Evolutionary conservation across 1,139 yeast genomes (phyloP).

Genomic region (Groenewaldozyma sp.): DNA sequence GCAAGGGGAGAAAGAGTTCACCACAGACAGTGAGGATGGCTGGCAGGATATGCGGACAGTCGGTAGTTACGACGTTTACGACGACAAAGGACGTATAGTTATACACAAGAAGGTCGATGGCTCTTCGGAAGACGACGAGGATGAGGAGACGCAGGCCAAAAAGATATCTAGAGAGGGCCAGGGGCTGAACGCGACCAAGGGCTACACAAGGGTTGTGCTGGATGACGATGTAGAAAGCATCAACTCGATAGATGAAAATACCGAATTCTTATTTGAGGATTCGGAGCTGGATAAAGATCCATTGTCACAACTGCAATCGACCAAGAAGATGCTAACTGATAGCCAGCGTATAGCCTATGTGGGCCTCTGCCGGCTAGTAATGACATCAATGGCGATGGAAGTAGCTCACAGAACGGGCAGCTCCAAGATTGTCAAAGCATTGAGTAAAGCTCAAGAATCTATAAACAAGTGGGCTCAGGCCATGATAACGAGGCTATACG

Average conservation of each 20-base stretch:
- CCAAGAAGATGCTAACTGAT: slow-evolving; percentile 73
- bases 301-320: slow-evolving; percentile 61
- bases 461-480: slow-evolving; percentile 81
- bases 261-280: slow-evolving; percentile 67
- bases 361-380: slow-evolving; percentile 66
- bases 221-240: slow-evolving; percentile 79
- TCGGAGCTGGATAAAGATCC: slow-evolving; percentile 41
- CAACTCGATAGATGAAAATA: slow-evolving; percentile 59
- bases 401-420: slow-evolving; percentile 36
- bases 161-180: slow-evolving; percentile 10
- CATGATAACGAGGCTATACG: slow-evolving; percentile 61
- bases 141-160: slow-evolving; percentile 8
- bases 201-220: slow-evolving; percentile 83
- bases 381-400: slow-evolving; percentile 49
- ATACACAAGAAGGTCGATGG: slow-evolving; percentile 21
- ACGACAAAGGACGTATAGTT: slow-evolving; percentile 45
- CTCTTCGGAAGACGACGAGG: slow-evolving; percentile 20
- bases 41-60: slow-evolving; percentile 59
- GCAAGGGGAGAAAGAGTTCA: slow-evolving; percentile 6
- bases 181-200: slow-evolving; percentile 32
- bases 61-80: slow-evolving; percentile 49
- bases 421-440: slow-evolving; percentile 35
- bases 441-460: slow-evolving; percentile 67
- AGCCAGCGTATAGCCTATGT: slow-evolving; percentile 87
- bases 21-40: slow-evolving; percentile 16